A percentile compares a stretch with the other conserved stretches of the same genome.
phyloP scores from a whole-genome alignment of 805 yeast species.

The Komagataella pastoris region DNA sequence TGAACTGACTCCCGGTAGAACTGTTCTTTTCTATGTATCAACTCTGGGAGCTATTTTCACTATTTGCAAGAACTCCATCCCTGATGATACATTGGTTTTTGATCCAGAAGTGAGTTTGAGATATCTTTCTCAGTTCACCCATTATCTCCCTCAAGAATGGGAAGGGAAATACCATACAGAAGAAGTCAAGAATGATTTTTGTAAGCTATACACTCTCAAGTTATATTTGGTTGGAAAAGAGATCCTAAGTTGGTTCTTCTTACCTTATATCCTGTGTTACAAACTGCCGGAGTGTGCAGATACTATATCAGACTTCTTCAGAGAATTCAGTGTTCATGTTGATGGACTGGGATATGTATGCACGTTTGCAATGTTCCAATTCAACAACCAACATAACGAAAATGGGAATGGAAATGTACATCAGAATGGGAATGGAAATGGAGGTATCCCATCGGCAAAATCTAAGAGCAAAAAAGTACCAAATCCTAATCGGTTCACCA shows the following conservation, averaged over 20 bases:
- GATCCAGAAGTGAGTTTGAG: constrained; percentile 85
- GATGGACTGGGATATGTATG: constrained; percentile 95
- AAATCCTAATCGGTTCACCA: constrained; percentile 4
- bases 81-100: constrained; percentile 53
- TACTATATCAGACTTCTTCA: constrained; percentile 74
- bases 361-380: constrained; percentile 84
- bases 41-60: constrained; percentile 85
- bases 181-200: constrained; percentile 72
- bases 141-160: constrained; percentile 83
- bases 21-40: constrained; percentile 80
- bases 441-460: constrained; percentile 3
- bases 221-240: constrained; percentile 63
- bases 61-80: constrained; percentile 55
- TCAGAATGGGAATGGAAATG: constrained; percentile 12
- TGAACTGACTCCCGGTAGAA: constrained; percentile 70
- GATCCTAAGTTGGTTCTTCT: constrained; percentile 63
- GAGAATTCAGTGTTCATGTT: constrained; percentile 81
- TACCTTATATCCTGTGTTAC: constrained; percentile 87
- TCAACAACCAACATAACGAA: constrained; percentile 38
- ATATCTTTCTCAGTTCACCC: constrained; percentile 78
- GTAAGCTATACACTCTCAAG: constrained; percentile 63
- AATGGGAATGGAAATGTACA: constrained; percentile 6
- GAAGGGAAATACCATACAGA: constrained; percentile 75
- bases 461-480: constrained; percentile 1
- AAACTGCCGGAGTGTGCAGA: constrained; percentile 64